Base-by-base conservation (phyloP, 805 yeast genomes). In the Hanseniaspora nectarophila region DNA sequence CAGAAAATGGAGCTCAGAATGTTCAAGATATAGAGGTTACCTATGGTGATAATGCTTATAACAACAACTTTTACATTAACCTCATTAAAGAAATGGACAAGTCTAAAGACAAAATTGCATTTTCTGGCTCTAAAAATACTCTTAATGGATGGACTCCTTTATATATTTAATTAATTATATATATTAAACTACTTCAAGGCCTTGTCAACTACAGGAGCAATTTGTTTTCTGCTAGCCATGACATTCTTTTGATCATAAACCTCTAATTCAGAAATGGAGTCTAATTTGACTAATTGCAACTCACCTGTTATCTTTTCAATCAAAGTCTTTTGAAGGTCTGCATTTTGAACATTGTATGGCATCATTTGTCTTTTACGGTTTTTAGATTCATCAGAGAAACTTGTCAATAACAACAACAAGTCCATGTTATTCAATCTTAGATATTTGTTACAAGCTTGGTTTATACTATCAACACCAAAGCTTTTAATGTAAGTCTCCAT, bases 221-320 rank as follows among this genome's bases (percentile, higher is more conserved):
- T 85, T 62, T 85, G 94, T 63, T 89, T 89, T 59, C 97, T 74
- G 33, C 92, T 83, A 1, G 90, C 89, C 7, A 67, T 63, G 13
- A 73, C 59, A 55, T 82, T 78, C 56, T 71, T 73, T 61, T 82
- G 83, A 56, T 67, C 61, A 53, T 66, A 75, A 20, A 42, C 50
- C 13, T 26, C 6, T 10, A 46, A 45, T 13, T 54, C 29, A 5
- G 55, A 37, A 1, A 59, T 48, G 12, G 57, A 54, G 2, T 54
- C 45, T 26, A 43, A 37, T 29, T 63, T 49, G 2, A 54, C 51
- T 18, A 59, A 54, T 13, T 56, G 54, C 13, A 54, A 49, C 2
- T 56, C 55, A 18, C 55, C 42, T 8, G 64, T 51, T 7, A 64
- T 28, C 15, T 16, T 31, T 26, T 18, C 12, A 10, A 51, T 21